Evolutionary conservation across 2,329 filamentous ascomycete species (phyloP).

Genomic region (Ciborinia camelliae): DNA sequence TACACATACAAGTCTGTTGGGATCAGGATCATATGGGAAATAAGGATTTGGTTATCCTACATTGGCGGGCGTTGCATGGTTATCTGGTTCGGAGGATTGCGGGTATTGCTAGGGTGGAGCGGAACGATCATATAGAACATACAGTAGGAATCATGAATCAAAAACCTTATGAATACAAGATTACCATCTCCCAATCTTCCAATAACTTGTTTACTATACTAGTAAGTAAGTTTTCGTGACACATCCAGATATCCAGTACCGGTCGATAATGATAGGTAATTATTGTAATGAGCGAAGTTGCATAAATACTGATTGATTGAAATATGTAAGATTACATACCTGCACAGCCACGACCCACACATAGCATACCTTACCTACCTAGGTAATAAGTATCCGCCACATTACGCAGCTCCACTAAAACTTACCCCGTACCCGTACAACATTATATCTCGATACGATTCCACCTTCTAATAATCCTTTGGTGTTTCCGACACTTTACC

Average conservation of each 20-base stretch:
- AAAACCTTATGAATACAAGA: not conserved
- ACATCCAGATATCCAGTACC: not conserved
- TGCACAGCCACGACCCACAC: slow-evolving; percentile 2
- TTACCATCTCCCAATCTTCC: not conserved
- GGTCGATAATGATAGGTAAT: too few relatives aligned
- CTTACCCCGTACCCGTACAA: slow-evolving; percentile 8
- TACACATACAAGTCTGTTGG: not conserved
- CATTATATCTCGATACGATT: not conserved
- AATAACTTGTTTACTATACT: not conserved
- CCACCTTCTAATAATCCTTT: not conserved
- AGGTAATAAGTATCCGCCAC: slow-evolving; percentile 21
- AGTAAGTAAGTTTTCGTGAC: not conserved
- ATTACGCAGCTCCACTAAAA: slow-evolving; percentile 29
- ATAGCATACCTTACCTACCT: too few relatives aligned
- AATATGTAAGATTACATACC: too few relatives aligned
- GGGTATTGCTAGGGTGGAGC: not conserved
- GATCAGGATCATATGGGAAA: not conserved
- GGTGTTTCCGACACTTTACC: slow-evolving; percentile 1
- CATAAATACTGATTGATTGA: too few relatives aligned
- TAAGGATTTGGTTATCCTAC: slow-evolving; percentile 5
- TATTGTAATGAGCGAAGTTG: not conserved
- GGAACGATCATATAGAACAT: not conserved
- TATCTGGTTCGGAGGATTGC: not conserved
- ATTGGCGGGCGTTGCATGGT: slow-evolving; percentile 6
- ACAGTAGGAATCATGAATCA: not conserved